A percentile compares a stretch with the other conserved stretches of the same genome.
Conservation (phyloP, 2,329 filamentous ascomycete genomes). For the Trichoderma afroharzianum region DNA sequence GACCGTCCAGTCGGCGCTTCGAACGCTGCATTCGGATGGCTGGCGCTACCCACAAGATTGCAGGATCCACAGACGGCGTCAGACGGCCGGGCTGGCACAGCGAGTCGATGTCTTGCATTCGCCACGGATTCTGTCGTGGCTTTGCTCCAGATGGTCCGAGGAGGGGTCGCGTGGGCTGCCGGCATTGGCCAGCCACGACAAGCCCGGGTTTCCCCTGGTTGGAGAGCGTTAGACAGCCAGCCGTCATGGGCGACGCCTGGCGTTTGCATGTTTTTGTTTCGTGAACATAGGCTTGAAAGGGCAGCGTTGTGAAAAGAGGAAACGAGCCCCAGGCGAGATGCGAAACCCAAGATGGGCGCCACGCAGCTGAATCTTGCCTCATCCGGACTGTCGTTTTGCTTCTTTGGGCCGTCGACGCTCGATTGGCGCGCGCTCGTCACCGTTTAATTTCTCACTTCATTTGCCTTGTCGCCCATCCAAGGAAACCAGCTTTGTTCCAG, state of each 20-base stretch:
- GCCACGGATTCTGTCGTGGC: conserved; percentile 19
- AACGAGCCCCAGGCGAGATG: not conserved
- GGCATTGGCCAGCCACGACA: conserved; percentile 30
- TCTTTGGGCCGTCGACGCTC: conserved; percentile 2
- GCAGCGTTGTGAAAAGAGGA: not conserved
- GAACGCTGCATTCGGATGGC: conserved; percentile 32
- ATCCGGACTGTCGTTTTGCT: conserved; percentile 1
- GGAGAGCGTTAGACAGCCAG: not conserved
- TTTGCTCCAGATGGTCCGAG: conserved; percentile 29
- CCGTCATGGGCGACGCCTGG: not conserved
- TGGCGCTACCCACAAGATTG: conserved; percentile 37
- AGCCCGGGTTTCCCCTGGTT: conserved; percentile 3
- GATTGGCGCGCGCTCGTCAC: conserved; percentile 11
- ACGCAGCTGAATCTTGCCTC: conserved; percentile 1
- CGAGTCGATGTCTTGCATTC: conserved; percentile 43
- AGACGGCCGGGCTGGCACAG: conserved; percentile 34
- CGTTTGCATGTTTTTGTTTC: conserved; percentile 8
- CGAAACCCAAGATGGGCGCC: conserved; percentile 8
- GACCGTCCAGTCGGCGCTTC: conserved; percentile 36
- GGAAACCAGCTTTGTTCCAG: not conserved
- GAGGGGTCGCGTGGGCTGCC: conserved; percentile 30
- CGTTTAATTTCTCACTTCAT: not conserved
- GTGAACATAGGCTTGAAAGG: not conserved
- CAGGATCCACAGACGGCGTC: conserved; percentile 36
- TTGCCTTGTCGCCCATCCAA: not conserved